Conservation (phyloP, 139 green algal genomes). For the Gonium pectorale region DNA sequence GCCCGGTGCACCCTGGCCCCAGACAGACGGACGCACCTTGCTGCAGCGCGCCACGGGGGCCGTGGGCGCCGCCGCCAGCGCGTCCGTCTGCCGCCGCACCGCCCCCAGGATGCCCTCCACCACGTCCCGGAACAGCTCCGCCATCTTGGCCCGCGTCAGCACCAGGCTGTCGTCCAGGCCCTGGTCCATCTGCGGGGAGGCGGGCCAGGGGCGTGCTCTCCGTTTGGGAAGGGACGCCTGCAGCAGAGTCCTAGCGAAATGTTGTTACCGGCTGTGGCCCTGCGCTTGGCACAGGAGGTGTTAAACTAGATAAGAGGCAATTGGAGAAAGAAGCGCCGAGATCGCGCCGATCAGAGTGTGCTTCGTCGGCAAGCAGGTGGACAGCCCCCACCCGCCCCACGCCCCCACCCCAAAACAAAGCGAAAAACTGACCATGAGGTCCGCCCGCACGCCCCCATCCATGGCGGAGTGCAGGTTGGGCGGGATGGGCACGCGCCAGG, state of each 20-base stretch:
- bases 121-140: not conserved
- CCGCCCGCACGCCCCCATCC: not conserved
- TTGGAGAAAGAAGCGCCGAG: too few relatives aligned
- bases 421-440: conserved; percentile 21
- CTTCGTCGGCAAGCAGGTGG: too few relatives aligned
- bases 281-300: too few relatives aligned
- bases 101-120: not conserved
- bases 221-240: too few relatives aligned
- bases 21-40: conserved; percentile 37
- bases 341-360: too few relatives aligned
- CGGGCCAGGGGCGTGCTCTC: not conserved
- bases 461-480: conserved; percentile 13
- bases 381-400: too few relatives aligned
- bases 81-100: not conserved
- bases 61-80: conserved; percentile 8
- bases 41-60: not conserved
- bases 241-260: too few relatives aligned
- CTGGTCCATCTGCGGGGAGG: conserved; percentile 1
- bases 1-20: too few relatives aligned
- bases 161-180: conserved; percentile 11
- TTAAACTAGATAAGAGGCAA: too few relatives aligned
- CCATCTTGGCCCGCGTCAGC: not conserved
- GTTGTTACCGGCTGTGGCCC: too few relatives aligned
- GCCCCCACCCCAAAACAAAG: too few relatives aligned
- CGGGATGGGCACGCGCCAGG: conserved; percentile 20